A percentile compares a stretch with the other conserved stretches of the same genome.
Evolutionary conservation across 805 yeast species (phyloP).

Genomic region (Starmerella scarabaei): DNA sequence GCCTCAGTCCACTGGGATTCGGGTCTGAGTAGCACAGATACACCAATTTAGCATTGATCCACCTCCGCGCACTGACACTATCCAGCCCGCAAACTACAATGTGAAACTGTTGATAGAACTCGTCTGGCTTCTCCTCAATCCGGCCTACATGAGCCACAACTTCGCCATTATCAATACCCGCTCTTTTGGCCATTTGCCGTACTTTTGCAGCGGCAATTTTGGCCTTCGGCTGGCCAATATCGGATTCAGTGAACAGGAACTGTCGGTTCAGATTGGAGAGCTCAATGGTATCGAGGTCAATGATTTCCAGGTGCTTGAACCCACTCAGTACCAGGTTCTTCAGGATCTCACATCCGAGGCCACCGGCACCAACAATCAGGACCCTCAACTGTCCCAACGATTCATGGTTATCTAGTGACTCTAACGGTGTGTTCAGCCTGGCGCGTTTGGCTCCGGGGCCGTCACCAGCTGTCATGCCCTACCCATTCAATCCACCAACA

Average conservation of each 20-base stretch:
- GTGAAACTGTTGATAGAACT: conserved; percentile 54
- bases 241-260: conserved; percentile 48
- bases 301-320: conserved; percentile 48
- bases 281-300: conserved; percentile 77
- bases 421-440: no score
- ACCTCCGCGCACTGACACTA: conserved; percentile 76
- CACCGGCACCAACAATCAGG: conserved; percentile 60
- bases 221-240: conserved; percentile 57
- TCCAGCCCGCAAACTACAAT: conserved; percentile 80
- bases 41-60: conserved; percentile 66
- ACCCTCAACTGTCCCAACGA: conserved; percentile 3
- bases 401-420: no score
- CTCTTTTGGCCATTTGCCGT: conserved; percentile 10
- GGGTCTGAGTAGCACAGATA: conserved; percentile 42
- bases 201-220: conserved; percentile 50
- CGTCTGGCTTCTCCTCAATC: conserved; percentile 49
- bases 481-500: no score
- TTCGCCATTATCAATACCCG: background rate
- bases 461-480: no score
- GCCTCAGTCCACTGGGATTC: conserved; percentile 39
- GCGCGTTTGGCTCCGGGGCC: no score
- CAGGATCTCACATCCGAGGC: conserved; percentile 68
- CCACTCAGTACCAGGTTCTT: conserved; percentile 63
- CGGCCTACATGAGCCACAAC: conserved; percentile 44
- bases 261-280: conserved; percentile 65